Evolutionary conservation across 1,284 basidiomycete genomes (phyloP).

Genomic region (Microbotryum intermedium): DNA sequence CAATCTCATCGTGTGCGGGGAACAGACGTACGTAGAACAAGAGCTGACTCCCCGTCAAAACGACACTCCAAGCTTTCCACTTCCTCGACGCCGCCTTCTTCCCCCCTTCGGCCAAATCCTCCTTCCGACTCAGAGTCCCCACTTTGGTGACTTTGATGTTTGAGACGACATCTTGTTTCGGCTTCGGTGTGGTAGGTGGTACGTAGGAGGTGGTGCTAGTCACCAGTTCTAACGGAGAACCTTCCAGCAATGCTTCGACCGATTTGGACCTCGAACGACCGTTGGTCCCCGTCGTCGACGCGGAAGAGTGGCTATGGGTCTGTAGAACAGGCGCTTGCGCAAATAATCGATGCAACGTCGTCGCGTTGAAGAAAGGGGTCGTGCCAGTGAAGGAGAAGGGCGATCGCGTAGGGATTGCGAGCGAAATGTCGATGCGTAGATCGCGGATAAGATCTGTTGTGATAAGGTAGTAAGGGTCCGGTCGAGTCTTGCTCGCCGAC

Average conservation of each 20-base stretch:
- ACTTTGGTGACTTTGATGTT: conserved; percentile 71
- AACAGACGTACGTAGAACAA: conserved; percentile 57
- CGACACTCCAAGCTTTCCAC: conserved; percentile 78
- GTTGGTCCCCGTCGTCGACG: too few species aligned
- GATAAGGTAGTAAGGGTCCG: conserved; percentile 85
- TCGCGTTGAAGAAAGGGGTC: conserved; percentile 49
- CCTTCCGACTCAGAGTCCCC: conserved; percentile 74
- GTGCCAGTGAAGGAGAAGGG: conserved; percentile 73
- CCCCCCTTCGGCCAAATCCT: conserved; percentile 65
- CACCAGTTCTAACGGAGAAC: conserved; percentile 14
- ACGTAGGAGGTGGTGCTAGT: conserved; percentile 21
- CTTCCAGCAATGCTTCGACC: neutral
- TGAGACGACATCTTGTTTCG: conserved; percentile 11
- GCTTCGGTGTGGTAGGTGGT: conserved; percentile 6
- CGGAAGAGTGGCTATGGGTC: neutral
- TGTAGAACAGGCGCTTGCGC: conserved; percentile 57
- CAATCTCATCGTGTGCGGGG: neutral
- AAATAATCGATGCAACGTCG: conserved; percentile 59
- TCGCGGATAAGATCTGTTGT: conserved; percentile 61
- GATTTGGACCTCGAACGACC: neutral
- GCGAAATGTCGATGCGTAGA: conserved; percentile 65
- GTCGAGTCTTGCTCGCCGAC: conserved; percentile 47
- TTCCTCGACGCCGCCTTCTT: conserved; percentile 68
- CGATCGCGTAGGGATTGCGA: conserved; percentile 48
- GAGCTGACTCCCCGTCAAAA: conserved; percentile 82